These are phyloP conservation scores for Aethionema arabicum DNA, from an alignment of 345 rosid species.

Conservation along the genomic window DNA sequence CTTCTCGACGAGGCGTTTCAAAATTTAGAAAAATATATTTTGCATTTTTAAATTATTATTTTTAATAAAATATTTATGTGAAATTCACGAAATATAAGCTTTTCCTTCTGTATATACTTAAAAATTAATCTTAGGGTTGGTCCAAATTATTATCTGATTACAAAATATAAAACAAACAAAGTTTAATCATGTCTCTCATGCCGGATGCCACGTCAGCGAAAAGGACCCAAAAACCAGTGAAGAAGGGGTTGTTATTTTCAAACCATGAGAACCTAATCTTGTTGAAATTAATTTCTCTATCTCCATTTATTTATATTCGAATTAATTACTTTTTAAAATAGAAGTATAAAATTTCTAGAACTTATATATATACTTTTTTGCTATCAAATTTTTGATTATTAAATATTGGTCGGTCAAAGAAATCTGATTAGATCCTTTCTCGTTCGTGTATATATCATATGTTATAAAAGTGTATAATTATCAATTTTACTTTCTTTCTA, in stretches of 20 bases:
- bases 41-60: no score
- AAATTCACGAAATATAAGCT: no score
- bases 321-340: neutral
- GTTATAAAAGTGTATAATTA: slow-evolving; percentile 17
- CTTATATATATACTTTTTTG: slow-evolving; percentile 24
- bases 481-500: slow-evolving; percentile 21
- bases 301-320: slow-evolving; percentile 22
- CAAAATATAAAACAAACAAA: no score
- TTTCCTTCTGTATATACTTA: no score
- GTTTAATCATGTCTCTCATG: neutral
- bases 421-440: slow-evolving; percentile 3
- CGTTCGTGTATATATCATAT: neutral
- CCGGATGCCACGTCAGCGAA: slow-evolving; percentile 18
- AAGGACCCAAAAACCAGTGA: slow-evolving; percentile 13
- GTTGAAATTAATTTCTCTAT: slow-evolving; percentile 31
- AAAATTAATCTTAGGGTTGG: no score
- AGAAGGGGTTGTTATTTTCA: slow-evolving; percentile 21
- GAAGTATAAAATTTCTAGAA: slow-evolving; percentile 16
- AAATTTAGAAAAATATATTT: neutral
- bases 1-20: slow-evolving; percentile 22
- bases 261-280: slow-evolving; percentile 37
- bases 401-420: slow-evolving; percentile 33
- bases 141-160: no score
- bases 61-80: no score
- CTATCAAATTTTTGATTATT: slow-evolving; percentile 31